Evolutionary conservation across 352 stramenopile species (phyloP).

Genomic region (Phytophthora multivora): DNA sequence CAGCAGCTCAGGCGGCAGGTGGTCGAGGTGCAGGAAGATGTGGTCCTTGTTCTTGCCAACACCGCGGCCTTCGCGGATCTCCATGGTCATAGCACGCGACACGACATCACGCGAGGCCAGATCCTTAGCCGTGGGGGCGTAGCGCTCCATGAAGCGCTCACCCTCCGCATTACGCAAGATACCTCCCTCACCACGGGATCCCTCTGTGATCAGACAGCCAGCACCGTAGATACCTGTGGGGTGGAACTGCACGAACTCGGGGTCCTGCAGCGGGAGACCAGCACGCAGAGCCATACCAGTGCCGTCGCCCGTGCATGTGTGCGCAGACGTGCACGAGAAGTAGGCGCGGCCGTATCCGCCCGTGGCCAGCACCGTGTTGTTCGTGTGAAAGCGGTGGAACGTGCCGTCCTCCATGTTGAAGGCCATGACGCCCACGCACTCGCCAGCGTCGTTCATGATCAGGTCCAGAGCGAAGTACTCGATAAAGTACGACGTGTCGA

Average conservation of each 20-base stretch:
- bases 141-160: conserved; percentile 96
- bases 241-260: conserved; percentile 98
- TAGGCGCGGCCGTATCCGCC: conserved; percentile 96
- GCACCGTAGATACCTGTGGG: conserved; percentile 98
- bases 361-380: conserved; percentile 93
- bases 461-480: conserved; percentile 98
- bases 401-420: conserved; percentile 98
- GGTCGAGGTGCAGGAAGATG: conserved; percentile 97
- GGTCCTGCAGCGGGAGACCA: conserved; percentile 94
- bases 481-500: conserved; percentile 98
- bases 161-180: conserved; percentile 96
- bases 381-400: conserved; percentile 95
- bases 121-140: conserved; percentile 96
- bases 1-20: conserved; percentile 93
- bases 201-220: conserved; percentile 97
- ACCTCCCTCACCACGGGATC: conserved; percentile 95
- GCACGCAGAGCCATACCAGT: conserved; percentile 96
- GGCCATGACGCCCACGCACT: conserved; percentile 94
- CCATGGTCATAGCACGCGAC: conserved; percentile 96
- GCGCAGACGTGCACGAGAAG: conserved; percentile 96
- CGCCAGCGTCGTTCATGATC: conserved; percentile 93
- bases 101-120: conserved; percentile 96
- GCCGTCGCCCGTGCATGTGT: conserved; percentile 97
- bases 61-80: conserved; percentile 95
- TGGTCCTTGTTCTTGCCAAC: conserved; percentile 94